Percentiles rank a stretch among this genome's conserved stretches.
Evolutionary conservation across 1,284 basidiomycete genomes (phyloP).

Genomic region (Ganoderma lingzhi): DNA sequence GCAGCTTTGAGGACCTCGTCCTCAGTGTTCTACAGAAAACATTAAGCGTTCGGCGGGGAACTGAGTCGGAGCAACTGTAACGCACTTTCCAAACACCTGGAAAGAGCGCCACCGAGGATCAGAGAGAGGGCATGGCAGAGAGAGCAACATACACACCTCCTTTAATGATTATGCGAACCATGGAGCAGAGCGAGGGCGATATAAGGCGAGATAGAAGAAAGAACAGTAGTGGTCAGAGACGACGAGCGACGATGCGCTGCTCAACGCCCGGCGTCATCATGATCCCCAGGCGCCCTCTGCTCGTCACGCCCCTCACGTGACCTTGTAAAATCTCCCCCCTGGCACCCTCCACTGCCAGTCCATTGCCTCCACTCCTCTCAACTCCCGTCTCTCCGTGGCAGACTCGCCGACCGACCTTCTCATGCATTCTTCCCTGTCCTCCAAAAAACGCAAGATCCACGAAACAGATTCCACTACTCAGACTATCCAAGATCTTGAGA

Average conservation of each 20-base stretch:
- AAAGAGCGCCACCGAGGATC: constrained; percentile 10
- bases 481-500: constrained; percentile 58
- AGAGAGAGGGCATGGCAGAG: neutral
- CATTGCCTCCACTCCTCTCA: no score
- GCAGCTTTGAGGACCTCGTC: constrained; percentile 97
- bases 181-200: constrained; percentile 36
- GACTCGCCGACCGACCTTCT: neutral
- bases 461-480: constrained; percentile 41
- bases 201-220: neutral
- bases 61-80: constrained; percentile 9
- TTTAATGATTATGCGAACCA: constrained; percentile 95
- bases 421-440: constrained; percentile 55
- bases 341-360: neutral
- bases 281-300: neutral
- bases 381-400: neutral
- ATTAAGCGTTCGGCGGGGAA: constrained; percentile 26
- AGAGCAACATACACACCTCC: constrained; percentile 65
- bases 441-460: constrained; percentile 60
- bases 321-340: constrained; percentile 10
- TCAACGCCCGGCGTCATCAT: neutral
- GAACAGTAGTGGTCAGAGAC: constrained; percentile 28
- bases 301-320: neutral
- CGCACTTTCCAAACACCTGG: constrained; percentile 76
- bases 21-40: constrained; percentile 79
- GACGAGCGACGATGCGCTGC: constrained; percentile 7